A percentile compares a stretch with the other conserved stretches of the same genome.
phyloP scores from a whole-genome alignment of 2,329 filamentous ascomycete genomes.

The Talaromyces piceae region DNA sequence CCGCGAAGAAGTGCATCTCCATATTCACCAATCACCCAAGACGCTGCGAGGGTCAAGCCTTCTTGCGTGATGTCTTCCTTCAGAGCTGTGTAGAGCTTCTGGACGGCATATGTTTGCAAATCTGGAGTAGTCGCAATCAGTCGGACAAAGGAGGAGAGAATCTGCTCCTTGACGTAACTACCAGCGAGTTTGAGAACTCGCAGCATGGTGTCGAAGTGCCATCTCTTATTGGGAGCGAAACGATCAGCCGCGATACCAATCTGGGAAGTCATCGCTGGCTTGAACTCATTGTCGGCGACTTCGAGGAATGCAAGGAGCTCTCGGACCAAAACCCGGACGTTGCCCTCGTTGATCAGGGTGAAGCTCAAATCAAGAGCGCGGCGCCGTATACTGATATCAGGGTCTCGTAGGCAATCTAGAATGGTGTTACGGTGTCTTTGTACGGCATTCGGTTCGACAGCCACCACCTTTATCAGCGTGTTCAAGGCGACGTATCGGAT shows the following conservation, averaged over 20 bases:
- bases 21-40: constrained; percentile 98
- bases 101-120: constrained; percentile 90
- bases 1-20: constrained; percentile 83
- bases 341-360: constrained; percentile 93
- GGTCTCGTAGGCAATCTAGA: constrained; percentile 87
- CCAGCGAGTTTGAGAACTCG: constrained; percentile 87
- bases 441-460: constrained; percentile 94
- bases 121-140: constrained; percentile 92
- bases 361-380: constrained; percentile 96
- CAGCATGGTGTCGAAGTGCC: constrained; percentile 98
- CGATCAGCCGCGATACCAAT: constrained; percentile 96
- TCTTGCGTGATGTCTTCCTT: constrained; percentile 98
- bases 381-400: constrained; percentile 94
- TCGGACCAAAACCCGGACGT: constrained; percentile 85
- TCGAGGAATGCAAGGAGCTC: constrained; percentile 93
- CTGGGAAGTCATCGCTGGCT: constrained; percentile 95
- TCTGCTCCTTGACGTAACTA: constrained; percentile 96
- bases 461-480: constrained; percentile 95
- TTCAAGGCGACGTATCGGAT: constrained; percentile 97
- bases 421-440: constrained; percentile 97
- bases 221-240: constrained; percentile 92
- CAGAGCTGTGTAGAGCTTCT: constrained; percentile 83
- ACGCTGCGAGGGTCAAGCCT: constrained; percentile 81
- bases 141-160: constrained; percentile 91
- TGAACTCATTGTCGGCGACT: constrained; percentile 97